These are phyloP conservation scores for Aegilops sharonensis DNA, from an alignment of 176 grass and related monocot genomes.

Conservation along the genomic window DNA sequence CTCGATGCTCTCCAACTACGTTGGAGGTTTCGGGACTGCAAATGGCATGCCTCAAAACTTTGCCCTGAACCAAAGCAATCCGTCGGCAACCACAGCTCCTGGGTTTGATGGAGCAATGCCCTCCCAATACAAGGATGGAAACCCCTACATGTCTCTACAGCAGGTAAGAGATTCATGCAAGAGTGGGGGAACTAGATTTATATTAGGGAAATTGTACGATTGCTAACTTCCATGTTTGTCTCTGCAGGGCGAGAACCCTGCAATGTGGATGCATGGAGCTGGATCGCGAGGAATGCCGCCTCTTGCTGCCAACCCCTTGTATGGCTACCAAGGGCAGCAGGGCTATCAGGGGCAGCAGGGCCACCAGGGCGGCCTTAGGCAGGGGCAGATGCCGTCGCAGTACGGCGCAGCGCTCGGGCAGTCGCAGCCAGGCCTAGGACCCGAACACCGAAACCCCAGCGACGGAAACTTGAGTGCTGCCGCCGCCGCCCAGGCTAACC, in stretches of 20 bases:
- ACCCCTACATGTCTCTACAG: slow-evolving; percentile 61
- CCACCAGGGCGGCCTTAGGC: slow-evolving; percentile 49
- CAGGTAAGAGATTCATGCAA: slow-evolving; percentile 41
- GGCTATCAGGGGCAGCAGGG: slow-evolving; percentile 41
- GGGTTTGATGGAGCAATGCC: slow-evolving; percentile 58
- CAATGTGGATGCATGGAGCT: slow-evolving; percentile 75
- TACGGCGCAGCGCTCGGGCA: slow-evolving; percentile 40
- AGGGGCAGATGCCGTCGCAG: slow-evolving; percentile 55
- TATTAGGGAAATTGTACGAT: background rate
- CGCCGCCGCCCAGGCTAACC: slow-evolving; percentile 50
- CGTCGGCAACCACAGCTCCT: slow-evolving; percentile 46
- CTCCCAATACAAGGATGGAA: slow-evolving; percentile 68
- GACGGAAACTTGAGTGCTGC: slow-evolving; percentile 50
- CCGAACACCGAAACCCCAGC: slow-evolving; percentile 53
- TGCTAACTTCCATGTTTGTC: background rate
- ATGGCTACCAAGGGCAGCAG: slow-evolving; percentile 66
- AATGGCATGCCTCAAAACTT: slow-evolving; percentile 64
- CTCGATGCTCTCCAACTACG: slow-evolving; percentile 46
- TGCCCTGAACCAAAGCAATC: slow-evolving; percentile 51
- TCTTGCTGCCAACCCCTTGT: slow-evolving; percentile 54
- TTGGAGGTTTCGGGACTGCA: slow-evolving; percentile 57
- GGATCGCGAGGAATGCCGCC: slow-evolving; percentile 63
- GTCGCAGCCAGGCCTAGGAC: slow-evolving; percentile 45
- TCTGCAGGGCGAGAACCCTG: slow-evolving; percentile 55
- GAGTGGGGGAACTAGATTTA: background rate